phyloP scores from a whole-genome alignment of 176 grass and related monocot genomes.

The Oryza glumipatula region DNA sequence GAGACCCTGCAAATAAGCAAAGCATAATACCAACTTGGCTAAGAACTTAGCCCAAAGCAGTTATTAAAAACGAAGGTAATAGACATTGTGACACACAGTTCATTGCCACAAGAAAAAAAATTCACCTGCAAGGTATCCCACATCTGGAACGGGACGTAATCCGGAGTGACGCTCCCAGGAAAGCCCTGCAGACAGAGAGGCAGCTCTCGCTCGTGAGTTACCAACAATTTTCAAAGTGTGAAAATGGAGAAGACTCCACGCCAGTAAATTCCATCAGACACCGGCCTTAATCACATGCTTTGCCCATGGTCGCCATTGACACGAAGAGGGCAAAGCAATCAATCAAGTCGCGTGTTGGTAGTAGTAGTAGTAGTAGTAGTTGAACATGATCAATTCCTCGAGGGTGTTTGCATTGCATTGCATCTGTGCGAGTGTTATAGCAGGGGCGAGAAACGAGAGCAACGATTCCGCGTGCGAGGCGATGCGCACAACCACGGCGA shows the following conservation, averaged over 20 bases:
- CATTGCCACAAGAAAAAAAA: neutral
- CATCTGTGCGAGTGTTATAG: neutral
- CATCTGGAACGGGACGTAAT: constrained; percentile 89
- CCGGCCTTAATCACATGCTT: neutral
- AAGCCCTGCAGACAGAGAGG: constrained; percentile 62
- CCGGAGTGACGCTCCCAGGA: constrained; percentile 82
- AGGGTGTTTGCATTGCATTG: neutral
- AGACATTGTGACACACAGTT: neutral
- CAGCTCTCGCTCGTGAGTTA: constrained; percentile 18
- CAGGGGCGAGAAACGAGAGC: neutral
- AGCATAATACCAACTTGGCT: neutral
- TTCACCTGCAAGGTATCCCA: constrained; percentile 90
- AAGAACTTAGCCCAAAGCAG: neutral
- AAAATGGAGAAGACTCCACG: neutral
- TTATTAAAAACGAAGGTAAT: neutral
- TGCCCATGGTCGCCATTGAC: neutral
- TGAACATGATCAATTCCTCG: neutral
- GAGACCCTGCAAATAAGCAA: constrained; percentile 61
- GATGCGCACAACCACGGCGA: too few relatives aligned
- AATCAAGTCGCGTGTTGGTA: neutral
- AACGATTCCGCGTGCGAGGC: neutral
- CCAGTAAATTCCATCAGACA: neutral
- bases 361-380: neutral
- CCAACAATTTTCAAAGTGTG: neutral
- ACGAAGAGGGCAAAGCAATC: neutral